These are phyloP conservation scores for Fusarium hostae DNA, from an alignment of 2,329 filamentous ascomycete genomes.

Conservation along the genomic window DNA sequence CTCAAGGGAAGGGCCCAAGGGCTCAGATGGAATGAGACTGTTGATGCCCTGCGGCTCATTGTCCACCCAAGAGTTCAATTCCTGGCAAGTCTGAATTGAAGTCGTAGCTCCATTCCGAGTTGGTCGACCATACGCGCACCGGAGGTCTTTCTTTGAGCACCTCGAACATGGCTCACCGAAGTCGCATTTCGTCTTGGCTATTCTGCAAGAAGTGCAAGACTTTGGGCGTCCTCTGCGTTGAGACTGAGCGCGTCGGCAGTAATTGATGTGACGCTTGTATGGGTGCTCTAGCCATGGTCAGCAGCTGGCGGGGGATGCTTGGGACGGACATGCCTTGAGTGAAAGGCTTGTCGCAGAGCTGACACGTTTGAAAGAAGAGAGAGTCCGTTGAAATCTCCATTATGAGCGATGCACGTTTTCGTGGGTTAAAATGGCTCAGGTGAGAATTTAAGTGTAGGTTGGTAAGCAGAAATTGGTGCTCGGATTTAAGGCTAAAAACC, in stretches of 20 bases:
- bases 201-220: slow-evolving; percentile 37
- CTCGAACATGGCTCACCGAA: slow-evolving; percentile 40
- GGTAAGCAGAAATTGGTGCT: background rate
- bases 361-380: slow-evolving; percentile 18
- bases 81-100: background rate
- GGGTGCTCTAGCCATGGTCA: slow-evolving; percentile 25
- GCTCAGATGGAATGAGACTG: accelerated
- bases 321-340: slow-evolving; percentile 21
- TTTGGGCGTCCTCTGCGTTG: slow-evolving; percentile 41
- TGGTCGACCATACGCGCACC: slow-evolving; percentile 25
- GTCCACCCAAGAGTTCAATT: accelerated
- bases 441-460: too few relatives aligned
- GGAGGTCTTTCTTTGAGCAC: slow-evolving; percentile 22
- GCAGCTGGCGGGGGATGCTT: background rate
- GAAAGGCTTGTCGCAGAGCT: slow-evolving; percentile 37
- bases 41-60: background rate
- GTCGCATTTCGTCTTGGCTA: slow-evolving; percentile 41
- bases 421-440: too few relatives aligned
- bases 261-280: slow-evolving; percentile 42
- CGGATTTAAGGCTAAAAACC: slow-evolving; percentile 31
- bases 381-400: background rate
- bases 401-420: too few relatives aligned
- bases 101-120: accelerated
- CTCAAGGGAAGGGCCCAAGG: accelerated
- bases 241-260: slow-evolving; percentile 40